Conservation (phyloP, 2,329 filamentous ascomycete genomes). For the Microdochium paspali region DNA sequence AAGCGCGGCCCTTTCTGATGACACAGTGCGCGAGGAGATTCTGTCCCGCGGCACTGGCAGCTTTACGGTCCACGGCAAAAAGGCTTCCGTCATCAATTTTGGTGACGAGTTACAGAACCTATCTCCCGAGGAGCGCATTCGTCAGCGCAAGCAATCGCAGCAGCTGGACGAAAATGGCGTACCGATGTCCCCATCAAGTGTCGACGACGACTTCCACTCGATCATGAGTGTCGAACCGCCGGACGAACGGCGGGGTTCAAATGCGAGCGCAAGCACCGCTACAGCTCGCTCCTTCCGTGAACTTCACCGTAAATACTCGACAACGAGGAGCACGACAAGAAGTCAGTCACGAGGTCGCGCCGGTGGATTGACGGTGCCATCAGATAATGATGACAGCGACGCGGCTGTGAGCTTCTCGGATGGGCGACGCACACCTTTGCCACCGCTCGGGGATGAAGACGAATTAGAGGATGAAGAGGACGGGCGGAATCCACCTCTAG, state of each 20-base stretch:
- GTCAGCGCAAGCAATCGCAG: conserved; percentile 46
- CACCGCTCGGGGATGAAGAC: conserved; percentile 29
- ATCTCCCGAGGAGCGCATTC: conserved; percentile 62
- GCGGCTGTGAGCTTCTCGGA: conserved; percentile 51
- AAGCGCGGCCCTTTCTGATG: conserved; percentile 42
- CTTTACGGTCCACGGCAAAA: conserved; percentile 96
- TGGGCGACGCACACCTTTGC: conserved; percentile 44
- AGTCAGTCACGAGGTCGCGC: conserved; percentile 29
- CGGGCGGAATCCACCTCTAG: background rate
- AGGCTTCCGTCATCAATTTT: conserved; percentile 95
- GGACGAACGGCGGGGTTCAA: conserved; percentile 40
- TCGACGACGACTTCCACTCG: conserved; percentile 43
- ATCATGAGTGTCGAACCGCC: conserved; percentile 18
- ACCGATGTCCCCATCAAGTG: conserved; percentile 22
- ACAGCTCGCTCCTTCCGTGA: conserved; percentile 58
- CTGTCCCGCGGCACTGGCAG: conserved; percentile 73
- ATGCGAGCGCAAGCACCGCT: conserved; percentile 56
- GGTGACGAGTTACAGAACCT: conserved; percentile 81
- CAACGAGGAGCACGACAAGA: conserved; percentile 40
- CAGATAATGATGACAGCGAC: conserved; percentile 48
- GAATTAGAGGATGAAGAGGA: conserved; percentile 4
- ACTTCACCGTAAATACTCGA: conserved; percentile 50
- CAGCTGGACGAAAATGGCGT: conserved; percentile 25
- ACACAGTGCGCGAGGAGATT: conserved; percentile 50
- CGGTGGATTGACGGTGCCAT: conserved; percentile 36